These are phyloP conservation scores for Coemansia sp. DNA, from an alignment of 192 early-diverging fungal genomes.

Conservation along the genomic window DNA sequence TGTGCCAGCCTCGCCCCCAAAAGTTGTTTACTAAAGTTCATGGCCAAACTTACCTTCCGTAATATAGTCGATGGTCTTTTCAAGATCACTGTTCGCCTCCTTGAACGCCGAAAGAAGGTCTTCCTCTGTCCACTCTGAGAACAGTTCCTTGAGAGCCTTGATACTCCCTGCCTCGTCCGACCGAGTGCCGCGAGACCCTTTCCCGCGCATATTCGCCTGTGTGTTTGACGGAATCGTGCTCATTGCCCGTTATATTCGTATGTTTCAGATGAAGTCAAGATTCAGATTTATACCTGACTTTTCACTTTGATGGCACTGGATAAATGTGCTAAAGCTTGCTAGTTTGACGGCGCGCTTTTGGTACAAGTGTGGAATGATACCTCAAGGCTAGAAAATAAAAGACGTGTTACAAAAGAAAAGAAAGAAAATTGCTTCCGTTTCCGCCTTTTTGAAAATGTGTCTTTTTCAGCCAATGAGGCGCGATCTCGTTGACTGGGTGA, in stretches of 20 bases:
- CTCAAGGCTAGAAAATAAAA: conserved; percentile 22
- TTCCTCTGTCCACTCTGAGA: conserved; percentile 82
- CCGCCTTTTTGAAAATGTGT: conserved; percentile 9
- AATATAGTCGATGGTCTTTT: conserved; percentile 77
- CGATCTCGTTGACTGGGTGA: neutral
- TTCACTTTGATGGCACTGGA: neutral
- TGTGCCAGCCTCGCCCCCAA: too few species aligned
- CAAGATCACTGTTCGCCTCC: conserved; percentile 85
- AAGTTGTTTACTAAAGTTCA: conserved; percentile 5
- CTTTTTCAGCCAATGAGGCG: neutral
- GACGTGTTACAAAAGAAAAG: conserved; percentile 4
- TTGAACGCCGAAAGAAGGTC: conserved; percentile 83
- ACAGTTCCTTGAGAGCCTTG: conserved; percentile 66
- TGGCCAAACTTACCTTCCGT: conserved; percentile 63
- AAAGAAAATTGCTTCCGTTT: neutral
- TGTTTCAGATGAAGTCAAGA: conserved; percentile 6
- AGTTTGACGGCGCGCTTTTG: conserved; percentile 40
- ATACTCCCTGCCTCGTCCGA: conserved; percentile 52
- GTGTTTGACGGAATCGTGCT: conserved; percentile 53
- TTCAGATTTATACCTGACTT: neutral
- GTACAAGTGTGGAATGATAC: conserved; percentile 33
- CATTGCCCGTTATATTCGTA: conserved; percentile 26
- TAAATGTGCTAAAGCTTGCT: conserved; percentile 4
- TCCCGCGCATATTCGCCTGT: conserved; percentile 38
- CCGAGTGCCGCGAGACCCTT: neutral